Evolutionary conservation across 1,284 basidiomycete species (phyloP).

Genomic region (Tylopilus sp.): DNA sequence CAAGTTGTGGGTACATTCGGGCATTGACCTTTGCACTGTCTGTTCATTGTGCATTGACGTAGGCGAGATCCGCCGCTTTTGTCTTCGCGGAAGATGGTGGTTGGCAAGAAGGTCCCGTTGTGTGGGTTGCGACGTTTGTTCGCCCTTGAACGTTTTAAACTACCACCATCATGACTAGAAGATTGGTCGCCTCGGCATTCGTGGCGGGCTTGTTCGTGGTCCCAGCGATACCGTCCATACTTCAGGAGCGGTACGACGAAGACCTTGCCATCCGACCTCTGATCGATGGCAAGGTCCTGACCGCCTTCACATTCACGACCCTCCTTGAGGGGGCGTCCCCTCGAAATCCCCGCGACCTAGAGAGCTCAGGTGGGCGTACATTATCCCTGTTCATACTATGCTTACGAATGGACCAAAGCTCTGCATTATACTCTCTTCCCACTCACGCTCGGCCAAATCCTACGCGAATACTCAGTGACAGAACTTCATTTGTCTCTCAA

Average conservation of each 20-base stretch:
- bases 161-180: conserved; percentile 5
- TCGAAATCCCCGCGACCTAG: conserved; percentile 48
- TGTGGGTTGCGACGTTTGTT: too few relatives aligned
- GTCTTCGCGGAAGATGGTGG: too few relatives aligned
- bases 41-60: too few relatives aligned
- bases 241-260: conserved; percentile 60
- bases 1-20: too few relatives aligned
- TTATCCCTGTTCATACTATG: neutral
- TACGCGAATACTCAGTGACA: conserved; percentile 78
- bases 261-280: conserved; percentile 71
- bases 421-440: conserved; percentile 87
- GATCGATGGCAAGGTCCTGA: conserved; percentile 78
- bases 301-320: conserved; percentile 82
- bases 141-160: neutral
- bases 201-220: conserved; percentile 10
- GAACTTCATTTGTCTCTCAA: conserved; percentile 87
- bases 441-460: conserved; percentile 79
- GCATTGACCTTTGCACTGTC: too few relatives aligned
- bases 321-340: conserved; percentile 52
- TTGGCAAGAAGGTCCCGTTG: too few relatives aligned
- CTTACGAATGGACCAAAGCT: conserved; percentile 36
- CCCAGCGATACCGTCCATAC: neutral
- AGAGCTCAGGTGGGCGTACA: conserved; percentile 40
- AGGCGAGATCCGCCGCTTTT: too few relatives aligned
- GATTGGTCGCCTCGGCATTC: conserved; percentile 5